Evolutionary conservation across 176 grass and related monocot species (phyloP).

Genomic region (Luzula sylvatica): DNA sequence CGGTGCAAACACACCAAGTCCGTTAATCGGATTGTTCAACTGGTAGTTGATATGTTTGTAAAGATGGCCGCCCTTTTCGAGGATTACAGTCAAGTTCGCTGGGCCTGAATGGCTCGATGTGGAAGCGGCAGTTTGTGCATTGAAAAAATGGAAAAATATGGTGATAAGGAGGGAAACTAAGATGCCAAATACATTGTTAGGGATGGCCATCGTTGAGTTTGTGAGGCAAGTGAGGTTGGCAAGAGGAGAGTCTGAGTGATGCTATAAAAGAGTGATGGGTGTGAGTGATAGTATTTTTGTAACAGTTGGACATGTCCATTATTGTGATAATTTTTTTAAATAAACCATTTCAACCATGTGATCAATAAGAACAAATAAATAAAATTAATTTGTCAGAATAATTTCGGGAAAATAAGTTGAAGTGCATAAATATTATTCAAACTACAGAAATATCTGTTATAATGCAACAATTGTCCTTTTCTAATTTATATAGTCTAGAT

Average conservation of each 20-base stretch:
- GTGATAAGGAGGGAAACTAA: constrained; percentile 1
- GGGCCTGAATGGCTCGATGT: constrained; percentile 13
- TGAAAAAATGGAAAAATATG: constrained; percentile 3
- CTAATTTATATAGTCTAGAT: too few species aligned
- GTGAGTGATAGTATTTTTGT: neutral
- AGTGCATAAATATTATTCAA: too few species aligned
- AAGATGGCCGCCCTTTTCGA: constrained; percentile 50
- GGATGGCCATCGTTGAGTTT: constrained; percentile 8
- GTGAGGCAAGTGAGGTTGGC: neutral
- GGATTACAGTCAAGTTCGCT: constrained; percentile 64
- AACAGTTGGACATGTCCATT: too few species aligned
- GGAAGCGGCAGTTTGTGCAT: constrained; percentile 11
- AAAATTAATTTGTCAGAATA: too few species aligned
- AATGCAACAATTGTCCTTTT: too few species aligned
- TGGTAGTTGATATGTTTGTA: constrained; percentile 68
- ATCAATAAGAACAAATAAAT: too few species aligned
- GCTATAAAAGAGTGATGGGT: constrained; percentile 5
- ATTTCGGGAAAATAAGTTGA: too few species aligned
- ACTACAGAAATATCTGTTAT: too few species aligned
- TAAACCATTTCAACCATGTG: too few species aligned
- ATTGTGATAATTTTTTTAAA: too few species aligned
- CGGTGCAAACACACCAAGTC: constrained; percentile 70
- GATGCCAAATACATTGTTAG: neutral
- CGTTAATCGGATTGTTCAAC: constrained; percentile 47
- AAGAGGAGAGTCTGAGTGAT: neutral